Percentiles rank a stretch among this genome's conserved stretches.
Evolutionary conservation across 208 protist species (phyloP).

Genomic region (Baffinella frigidus): DNA sequence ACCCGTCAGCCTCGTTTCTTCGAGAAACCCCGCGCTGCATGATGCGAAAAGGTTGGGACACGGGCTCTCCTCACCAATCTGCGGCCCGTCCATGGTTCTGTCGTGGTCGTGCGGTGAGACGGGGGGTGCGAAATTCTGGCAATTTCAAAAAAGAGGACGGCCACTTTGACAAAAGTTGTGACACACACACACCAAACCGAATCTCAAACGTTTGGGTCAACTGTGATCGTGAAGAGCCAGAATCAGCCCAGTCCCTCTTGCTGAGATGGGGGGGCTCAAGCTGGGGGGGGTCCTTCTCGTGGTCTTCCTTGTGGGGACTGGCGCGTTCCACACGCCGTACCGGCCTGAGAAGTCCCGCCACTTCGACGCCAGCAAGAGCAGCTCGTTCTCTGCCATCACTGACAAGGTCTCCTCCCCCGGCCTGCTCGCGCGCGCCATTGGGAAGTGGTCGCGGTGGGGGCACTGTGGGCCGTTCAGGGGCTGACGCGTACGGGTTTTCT

Average conservation of each 20-base stretch:
- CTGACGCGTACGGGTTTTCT: not conserved
- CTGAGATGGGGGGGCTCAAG: no score
- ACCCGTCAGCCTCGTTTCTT: not conserved
- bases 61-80: not conserved
- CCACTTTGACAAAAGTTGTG: no score
- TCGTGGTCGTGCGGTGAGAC: no score
- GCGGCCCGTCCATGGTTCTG: not conserved
- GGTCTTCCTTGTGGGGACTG: not conserved
- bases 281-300: no score
- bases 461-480: not conserved
- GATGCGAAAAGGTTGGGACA: not conserved
- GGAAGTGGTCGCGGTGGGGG: no score
- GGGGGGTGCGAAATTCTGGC: no score
- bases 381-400: conserved; percentile 19
- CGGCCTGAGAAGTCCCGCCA: conserved; percentile 21
- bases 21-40: not conserved
- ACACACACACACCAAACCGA: no score
- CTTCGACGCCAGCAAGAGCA: conserved; percentile 34
- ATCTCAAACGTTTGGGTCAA: no score
- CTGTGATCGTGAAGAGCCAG: no score
- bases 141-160: no score
- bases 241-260: no score
- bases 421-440: no score
- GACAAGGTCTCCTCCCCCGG: conserved; percentile 20
- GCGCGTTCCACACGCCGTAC: conserved; percentile 53